Conservation (phyloP, 78 protist species). For the Isochrysis galbana region DNA sequence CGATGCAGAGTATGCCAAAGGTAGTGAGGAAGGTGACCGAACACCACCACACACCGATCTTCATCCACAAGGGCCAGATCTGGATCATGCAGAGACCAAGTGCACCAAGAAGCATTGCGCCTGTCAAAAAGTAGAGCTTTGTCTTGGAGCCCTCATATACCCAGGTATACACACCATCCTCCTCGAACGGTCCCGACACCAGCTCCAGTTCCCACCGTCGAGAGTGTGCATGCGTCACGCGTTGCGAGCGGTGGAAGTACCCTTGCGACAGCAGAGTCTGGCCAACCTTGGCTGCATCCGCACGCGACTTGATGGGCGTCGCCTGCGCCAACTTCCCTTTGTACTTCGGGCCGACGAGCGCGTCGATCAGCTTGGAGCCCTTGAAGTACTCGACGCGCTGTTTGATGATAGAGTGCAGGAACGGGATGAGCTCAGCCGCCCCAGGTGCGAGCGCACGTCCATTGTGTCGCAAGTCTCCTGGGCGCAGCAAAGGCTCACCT, state of each 20-base stretch:
- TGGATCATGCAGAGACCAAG: not conserved
- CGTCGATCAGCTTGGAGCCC: slow-evolving; percentile 7
- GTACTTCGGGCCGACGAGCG: slow-evolving; percentile 6
- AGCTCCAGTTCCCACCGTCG: slow-evolving; percentile 28
- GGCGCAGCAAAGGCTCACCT: not conserved
- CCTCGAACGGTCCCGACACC: not conserved
- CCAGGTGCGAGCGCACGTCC: not conserved
- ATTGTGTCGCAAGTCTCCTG: not conserved
- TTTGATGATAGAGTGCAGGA: not conserved
- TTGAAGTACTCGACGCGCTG: slow-evolving; percentile 39
- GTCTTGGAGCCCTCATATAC: slow-evolving; percentile 19
- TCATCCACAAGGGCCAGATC: slow-evolving; percentile 25
- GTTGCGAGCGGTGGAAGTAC: slow-evolving; percentile 9
- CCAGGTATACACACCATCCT: slow-evolving; percentile 7
- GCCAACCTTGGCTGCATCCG: not conserved
- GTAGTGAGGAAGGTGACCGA: slow-evolving; percentile 17
- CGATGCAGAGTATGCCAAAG: not conserved
- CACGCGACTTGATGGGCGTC: not conserved
- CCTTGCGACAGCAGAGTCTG: not conserved
- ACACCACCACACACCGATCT: slow-evolving; percentile 33
- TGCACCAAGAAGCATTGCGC: not conserved
- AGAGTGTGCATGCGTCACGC: not conserved
- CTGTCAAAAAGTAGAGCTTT: not conserved
- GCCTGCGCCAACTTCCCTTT: not conserved
- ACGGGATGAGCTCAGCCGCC: not conserved